These are phyloP conservation scores for Chalaropsis ovoidea DNA, from an alignment of 2,329 filamentous ascomycete species.

Conservation along the genomic window DNA sequence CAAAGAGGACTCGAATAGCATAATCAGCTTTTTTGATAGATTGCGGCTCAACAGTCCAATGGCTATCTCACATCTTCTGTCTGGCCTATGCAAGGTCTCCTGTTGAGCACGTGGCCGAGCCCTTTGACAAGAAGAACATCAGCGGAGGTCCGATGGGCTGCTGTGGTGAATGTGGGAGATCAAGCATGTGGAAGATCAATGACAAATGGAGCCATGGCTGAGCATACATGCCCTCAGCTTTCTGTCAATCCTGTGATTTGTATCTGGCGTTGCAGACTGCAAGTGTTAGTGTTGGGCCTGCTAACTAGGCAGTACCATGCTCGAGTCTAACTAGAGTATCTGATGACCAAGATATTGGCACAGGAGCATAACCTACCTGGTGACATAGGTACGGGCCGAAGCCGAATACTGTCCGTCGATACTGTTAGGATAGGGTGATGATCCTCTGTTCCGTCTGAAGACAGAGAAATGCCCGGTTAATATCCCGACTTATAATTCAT, in stretches of 20 bases:
- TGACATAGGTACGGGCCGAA: neutral
- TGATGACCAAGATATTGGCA: too few species aligned
- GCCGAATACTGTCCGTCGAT: neutral
- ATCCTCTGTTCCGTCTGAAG: neutral
- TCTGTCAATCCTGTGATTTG: neutral
- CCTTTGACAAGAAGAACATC: neutral
- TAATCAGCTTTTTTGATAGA: neutral
- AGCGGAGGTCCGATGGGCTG: slow-evolving; percentile 4
- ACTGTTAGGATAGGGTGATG: neutral
- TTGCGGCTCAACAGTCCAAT: neutral
- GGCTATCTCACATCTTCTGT: neutral
- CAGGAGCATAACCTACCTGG: too few species aligned
- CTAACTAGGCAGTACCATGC: neutral
- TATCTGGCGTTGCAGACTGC: neutral
- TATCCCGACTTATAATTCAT: neutral
- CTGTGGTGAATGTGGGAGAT: neutral
- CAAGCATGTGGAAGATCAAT: neutral
- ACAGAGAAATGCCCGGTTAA: neutral
- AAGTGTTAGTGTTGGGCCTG: neutral
- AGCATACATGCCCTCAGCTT: neutral
- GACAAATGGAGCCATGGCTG: neutral
- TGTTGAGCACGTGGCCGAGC: neutral
- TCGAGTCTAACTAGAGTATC: too few species aligned
- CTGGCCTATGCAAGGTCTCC: neutral
- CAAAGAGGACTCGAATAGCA: too few species aligned